Evolutionary conservation across 1,284 basidiomycete genomes (phyloP), one percentile per base, ranked within the genome.

Genomic region (Ceratobasidium sp.): DNA sequence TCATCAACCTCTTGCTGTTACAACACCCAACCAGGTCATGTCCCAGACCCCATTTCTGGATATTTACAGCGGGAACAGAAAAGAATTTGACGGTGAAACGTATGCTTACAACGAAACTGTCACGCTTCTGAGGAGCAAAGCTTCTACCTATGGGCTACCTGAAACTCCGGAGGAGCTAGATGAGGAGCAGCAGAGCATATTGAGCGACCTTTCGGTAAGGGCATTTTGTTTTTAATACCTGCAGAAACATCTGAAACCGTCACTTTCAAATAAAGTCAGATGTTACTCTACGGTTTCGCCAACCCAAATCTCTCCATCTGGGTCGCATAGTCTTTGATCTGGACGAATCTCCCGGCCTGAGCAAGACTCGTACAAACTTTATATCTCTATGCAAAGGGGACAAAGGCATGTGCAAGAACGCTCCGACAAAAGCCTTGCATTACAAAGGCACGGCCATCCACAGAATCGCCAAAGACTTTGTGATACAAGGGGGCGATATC

Each of bases 401-500:
- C 74, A 85, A 83, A 73, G 84, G 84, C 2, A 76, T 78, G 75
- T 86, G 84, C 79, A 88, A 87, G 81, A 85, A 83, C 60, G 84
- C 84, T n/a, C 84, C 85, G 1, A 85, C 85, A 75, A 85, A 84
- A 79, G 83, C 80, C 62, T 78, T 87, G 67, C 83, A 85, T 74
- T 88, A 87, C 77, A 59, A 83, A 53, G 83, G 81, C 9, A 84
- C 81, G 62, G 83, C 84, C 22, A 81, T 88, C 1, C 87, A 87
- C 78, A 81, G 86, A 17, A 82, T 86, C 75, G 84, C 85, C 56
- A 83, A 84, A 76, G 86, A 81, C 24, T 87, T 87, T 73, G 81
- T 87, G 7, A 86, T 84, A 2, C 87, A 88, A 77, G 86, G 85
- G 11, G 86, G 87, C 1, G 86, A 88, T 76, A 79, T 87, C 51